Percentiles rank a stretch among this genome's conserved stretches.
Evolutionary conservation across 306 rosid species (phyloP).

Genomic region (Arachis stenosperma): DNA sequence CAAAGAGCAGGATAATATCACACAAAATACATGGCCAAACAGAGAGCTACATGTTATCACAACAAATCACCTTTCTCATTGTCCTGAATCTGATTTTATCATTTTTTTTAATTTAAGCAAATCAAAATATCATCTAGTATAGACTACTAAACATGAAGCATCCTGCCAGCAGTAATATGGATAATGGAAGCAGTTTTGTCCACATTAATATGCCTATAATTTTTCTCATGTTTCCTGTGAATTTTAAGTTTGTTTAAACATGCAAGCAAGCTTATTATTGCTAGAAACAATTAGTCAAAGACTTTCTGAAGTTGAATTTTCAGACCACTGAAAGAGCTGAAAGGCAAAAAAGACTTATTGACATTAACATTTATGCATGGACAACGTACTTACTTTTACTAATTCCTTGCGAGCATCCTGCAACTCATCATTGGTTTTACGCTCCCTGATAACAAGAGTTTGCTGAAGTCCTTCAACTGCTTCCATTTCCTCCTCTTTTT

Average conservation of each 20-base stretch:
- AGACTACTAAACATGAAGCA: conserved; percentile 4
- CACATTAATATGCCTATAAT: neutral
- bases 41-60: neutral
- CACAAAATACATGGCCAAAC: neutral
- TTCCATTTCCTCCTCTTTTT: conserved; percentile 66
- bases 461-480: conserved; percentile 39
- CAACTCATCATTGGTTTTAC: conserved; percentile 73
- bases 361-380: neutral
- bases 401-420: conserved; percentile 83
- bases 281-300: conserved; percentile 18
- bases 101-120: too few relatives aligned
- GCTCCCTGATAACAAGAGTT: conserved; percentile 61
- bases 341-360: neutral
- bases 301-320: conserved; percentile 5
- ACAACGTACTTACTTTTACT: conserved; percentile 50
- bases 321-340: neutral
- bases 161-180: neutral
- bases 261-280: neutral
- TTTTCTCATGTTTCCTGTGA: neutral
- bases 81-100: conserved; percentile 1
- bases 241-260: neutral
- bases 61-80: conserved; percentile 11
- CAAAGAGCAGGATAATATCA: neutral
- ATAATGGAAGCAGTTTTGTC: neutral
- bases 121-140: neutral